Evolutionary conservation across 805 yeast genomes (phyloP).

Genomic region (Candida mattraensis): DNA sequence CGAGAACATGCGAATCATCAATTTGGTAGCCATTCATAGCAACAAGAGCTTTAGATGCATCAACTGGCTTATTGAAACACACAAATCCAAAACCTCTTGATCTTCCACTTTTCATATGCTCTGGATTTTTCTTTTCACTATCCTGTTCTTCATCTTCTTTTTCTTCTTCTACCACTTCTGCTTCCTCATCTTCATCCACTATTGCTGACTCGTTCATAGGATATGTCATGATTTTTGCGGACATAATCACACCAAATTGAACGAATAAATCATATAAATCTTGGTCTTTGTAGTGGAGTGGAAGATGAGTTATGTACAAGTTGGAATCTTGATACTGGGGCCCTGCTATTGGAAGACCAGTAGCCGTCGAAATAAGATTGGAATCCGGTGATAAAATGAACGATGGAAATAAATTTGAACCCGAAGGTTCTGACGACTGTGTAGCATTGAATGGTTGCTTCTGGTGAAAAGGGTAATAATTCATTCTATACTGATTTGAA

Average conservation of each 20-base stretch:
- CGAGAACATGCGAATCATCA: constrained; percentile 24
- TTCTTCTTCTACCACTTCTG: constrained; percentile 1
- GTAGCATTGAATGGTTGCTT: constrained; percentile 2
- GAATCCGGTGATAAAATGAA: constrained; percentile 31
- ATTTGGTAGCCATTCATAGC: constrained; percentile 58
- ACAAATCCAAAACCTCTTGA: constrained; percentile 84
- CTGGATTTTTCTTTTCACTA: constrained; percentile 1
- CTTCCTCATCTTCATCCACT: constrained; percentile 9
- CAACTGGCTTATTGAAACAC: constrained; percentile 62
- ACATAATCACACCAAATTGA: constrained; percentile 50
- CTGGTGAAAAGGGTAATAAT: constrained; percentile 11
- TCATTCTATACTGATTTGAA: constrained; percentile 15
- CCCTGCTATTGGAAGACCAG: constrained; percentile 43
- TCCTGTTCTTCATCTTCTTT: constrained; percentile 11
- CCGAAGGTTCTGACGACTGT: constrained; percentile 6
- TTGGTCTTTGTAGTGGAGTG: constrained; percentile 53
- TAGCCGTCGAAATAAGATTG: constrained; percentile 27
- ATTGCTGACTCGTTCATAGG: constrained; percentile 32
- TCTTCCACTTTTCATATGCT: too few relatives aligned
- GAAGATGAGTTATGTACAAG: constrained; percentile 67
- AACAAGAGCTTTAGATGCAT: constrained; percentile 69
- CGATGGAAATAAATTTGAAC: constrained; percentile 17
- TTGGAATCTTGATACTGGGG: constrained; percentile 66
- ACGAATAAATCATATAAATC: constrained; percentile 45
- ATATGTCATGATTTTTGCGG: constrained; percentile 56